Base-by-base conservation (phyloP, 2,329 filamentous ascomycete genomes). In the Colletotrichum sp. region DNA sequence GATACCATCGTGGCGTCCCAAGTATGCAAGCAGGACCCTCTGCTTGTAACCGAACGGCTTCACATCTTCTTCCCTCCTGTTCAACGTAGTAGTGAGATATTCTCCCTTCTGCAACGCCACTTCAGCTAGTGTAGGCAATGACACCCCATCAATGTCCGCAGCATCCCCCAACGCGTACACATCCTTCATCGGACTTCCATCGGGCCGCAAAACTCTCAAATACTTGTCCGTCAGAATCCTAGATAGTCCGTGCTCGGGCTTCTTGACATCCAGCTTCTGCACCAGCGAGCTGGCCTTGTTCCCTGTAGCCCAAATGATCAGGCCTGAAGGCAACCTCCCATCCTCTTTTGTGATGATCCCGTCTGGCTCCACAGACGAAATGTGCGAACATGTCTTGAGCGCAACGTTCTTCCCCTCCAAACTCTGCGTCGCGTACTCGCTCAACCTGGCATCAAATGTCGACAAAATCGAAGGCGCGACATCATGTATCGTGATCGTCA, bases 401-500 rank as follows among this genome's bases (percentile, higher is more conserved):
- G 33, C 13, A 8, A 73, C 55, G 5, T 51, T 31, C 55, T 73
- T 73, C 9, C 71, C 71, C 27, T 71, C 16, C 38, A 73, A n/a
- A 21, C 61, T 66, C 18, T 38, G 36, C 13, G 68, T 66, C 8
- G 71, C 99, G 89, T 99, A 99, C 81, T 99, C 97, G 82, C 98
- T 98, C 81, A 99, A 89, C 85, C 98, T 95, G 90, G 98, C 98
- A 83, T 95, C 98, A 90, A 99, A 99, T 89, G 96, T 98, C 80
- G 97, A 97, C 76, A 99, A 90, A 65, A 98, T 96, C 84, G 97
- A 98, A 79, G 97, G 97, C 43, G 99, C 91, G 74, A 97, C 97
- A 87, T 99, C 97, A 77, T 99, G 96, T 51, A 99, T 92, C 70
- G 97, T 99, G 76, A 99, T 96, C 84, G 95, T 94, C 92, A 99